A percentile compares a stretch with the other conserved stretches of the same genome.
phyloP scores from a whole-genome alignment of 2,329 filamentous ascomycete species.

The Claviceps africana region DNA sequence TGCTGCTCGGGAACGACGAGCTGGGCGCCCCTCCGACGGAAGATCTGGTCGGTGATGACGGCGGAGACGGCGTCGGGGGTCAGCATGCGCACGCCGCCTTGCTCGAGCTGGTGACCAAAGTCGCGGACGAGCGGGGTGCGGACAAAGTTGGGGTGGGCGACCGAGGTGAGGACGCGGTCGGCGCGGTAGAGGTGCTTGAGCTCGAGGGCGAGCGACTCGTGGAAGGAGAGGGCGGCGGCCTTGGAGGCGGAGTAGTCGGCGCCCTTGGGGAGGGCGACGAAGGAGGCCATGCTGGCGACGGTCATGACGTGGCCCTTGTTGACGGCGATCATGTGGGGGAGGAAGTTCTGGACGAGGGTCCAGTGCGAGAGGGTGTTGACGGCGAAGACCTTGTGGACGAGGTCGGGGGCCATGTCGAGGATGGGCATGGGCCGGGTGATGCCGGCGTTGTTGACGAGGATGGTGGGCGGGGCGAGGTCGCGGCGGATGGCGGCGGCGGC shows the following conservation, averaged over 20 bases:
- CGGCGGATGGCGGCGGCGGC: conserved; percentile 24
- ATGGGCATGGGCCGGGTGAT: conserved; percentile 45
- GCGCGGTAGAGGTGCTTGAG: conserved; percentile 45
- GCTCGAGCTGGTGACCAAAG: conserved; percentile 15
- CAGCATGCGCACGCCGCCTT: conserved; percentile 16
- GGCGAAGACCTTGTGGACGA: conserved; percentile 50
- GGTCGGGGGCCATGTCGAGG: conserved; percentile 38
- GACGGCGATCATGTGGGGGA: conserved; percentile 45
- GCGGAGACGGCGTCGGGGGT: conserved; percentile 24
- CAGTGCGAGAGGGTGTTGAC: conserved; percentile 56
- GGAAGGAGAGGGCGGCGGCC: conserved; percentile 50
- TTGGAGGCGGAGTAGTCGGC: conserved; percentile 55
- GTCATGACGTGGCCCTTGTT: conserved; percentile 63
- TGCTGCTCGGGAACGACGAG: conserved; percentile 26
- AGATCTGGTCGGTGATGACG: conserved; percentile 30
- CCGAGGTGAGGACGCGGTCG: conserved; percentile 45
- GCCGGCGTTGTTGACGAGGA: conserved; percentile 60
- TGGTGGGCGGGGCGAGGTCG: conserved; percentile 45
- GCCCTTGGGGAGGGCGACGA: conserved; percentile 42
- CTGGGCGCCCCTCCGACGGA: conserved; percentile 29
- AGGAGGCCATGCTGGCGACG: conserved; percentile 52
- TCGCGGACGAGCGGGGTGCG: conserved; percentile 30
- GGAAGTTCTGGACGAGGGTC: conserved; percentile 48
- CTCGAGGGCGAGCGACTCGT: conserved; percentile 47
- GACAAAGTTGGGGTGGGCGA: conserved; percentile 45